These are phyloP conservation scores for Phytophthora syringae DNA, from an alignment of 352 stramenopile species.

Conservation along the genomic window DNA sequence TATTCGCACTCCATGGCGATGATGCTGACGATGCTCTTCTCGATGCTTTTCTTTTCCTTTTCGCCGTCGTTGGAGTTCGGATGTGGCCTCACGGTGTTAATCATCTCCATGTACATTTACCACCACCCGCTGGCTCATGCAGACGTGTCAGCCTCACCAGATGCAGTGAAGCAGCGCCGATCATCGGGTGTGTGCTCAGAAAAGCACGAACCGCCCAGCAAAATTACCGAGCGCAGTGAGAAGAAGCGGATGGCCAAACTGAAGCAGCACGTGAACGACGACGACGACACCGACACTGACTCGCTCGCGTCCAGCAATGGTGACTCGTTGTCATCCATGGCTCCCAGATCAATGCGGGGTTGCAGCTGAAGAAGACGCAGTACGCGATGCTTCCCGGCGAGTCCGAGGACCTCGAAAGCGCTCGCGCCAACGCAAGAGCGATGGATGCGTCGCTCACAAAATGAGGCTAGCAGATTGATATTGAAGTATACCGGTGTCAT, in stretches of 20 bases:
- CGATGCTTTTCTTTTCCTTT: constrained; percentile 88
- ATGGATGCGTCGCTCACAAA: constrained; percentile 23
- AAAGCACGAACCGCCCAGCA: constrained; percentile 4
- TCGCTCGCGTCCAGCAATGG: constrained; percentile 27
- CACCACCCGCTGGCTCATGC: constrained; percentile 56
- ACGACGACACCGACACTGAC: constrained; percentile 21
- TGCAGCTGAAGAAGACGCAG: constrained; percentile 62
- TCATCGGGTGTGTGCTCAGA: constrained; percentile 22
- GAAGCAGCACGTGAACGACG: constrained; percentile 21
- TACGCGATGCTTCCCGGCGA: constrained; percentile 61
- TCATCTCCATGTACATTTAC: constrained; percentile 92
- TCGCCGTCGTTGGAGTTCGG: constrained; percentile 84
- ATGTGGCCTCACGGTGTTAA: constrained; percentile 76
- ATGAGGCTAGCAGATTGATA: constrained; percentile 6
- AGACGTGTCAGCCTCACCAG: constrained; percentile 3
- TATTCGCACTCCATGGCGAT: constrained; percentile 88
- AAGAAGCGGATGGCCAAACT: constrained; percentile 26
- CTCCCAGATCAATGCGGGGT: constrained; percentile 24
- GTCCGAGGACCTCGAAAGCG: constrained; percentile 35
- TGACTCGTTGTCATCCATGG: constrained; percentile 20
- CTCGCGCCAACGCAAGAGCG: constrained; percentile 27
- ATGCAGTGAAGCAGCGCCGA: constrained; percentile 16
- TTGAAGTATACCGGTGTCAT: background rate
- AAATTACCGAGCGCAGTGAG: constrained; percentile 20
- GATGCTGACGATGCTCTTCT: constrained; percentile 91